These are phyloP conservation scores for Aspergillus incahuasiensis DNA, from an alignment of 495 filamentous ascomycete species.

Conservation along the genomic window DNA sequence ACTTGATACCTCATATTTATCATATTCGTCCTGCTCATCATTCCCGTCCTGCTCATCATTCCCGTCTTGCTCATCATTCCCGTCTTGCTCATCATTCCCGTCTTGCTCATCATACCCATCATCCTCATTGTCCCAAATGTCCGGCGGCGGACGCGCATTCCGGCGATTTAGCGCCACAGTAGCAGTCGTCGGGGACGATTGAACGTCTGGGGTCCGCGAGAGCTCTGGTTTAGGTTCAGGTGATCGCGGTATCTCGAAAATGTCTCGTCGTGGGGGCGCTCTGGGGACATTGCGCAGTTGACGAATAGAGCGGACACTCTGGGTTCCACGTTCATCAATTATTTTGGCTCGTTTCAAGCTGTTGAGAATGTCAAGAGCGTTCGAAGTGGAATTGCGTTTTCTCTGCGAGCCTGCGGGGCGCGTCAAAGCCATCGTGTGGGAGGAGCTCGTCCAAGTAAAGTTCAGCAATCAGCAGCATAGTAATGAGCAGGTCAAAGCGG, in stretches of 20 bases:
- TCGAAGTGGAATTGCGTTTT: conserved; percentile 15
- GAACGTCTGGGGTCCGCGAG: neutral
- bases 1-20: too few relatives aligned
- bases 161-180: neutral
- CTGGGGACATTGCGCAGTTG: neutral
- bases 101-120: too few relatives aligned
- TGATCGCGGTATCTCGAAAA: conserved; percentile 3
- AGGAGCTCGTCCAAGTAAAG: neutral
- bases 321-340: neutral
- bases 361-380: conserved; percentile 21
- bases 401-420: conserved; percentile 9
- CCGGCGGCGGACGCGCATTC: neutral
- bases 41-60: neutral
- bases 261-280: conserved; percentile 9
- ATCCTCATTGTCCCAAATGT: neutral
- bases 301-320: neutral
- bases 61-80: too few relatives aligned
- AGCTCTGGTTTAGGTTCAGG: neutral
- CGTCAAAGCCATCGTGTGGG: conserved; percentile 11
- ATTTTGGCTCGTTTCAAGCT: conserved; percentile 2
- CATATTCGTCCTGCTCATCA: too few relatives aligned
- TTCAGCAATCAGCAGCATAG: neutral
- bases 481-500: neutral
- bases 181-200: neutral
- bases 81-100: neutral